Evolutionary conservation across 2,329 filamentous ascomycete species (phyloP), one percentile per base, ranked within the genome.

Genomic region (Diaporthe sp.): DNA sequence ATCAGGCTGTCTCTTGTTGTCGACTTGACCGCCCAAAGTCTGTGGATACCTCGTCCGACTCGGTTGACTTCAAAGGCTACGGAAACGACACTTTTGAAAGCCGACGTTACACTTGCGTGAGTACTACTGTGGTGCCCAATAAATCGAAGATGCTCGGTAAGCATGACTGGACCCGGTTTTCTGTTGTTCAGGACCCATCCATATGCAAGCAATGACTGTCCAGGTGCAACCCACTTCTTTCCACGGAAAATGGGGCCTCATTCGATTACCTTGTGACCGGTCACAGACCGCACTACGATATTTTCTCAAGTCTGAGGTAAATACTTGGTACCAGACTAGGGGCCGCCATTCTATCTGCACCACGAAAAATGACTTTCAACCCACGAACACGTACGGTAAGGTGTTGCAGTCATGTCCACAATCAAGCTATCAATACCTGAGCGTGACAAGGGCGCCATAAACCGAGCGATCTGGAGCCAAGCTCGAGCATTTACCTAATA

Each of bases 131-230:
- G 42, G 42, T 17, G 42, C 8, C 19, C 42, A 50, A 19, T 15
- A 17, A n/a, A 30, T 25, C 22, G 27, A 66, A 51, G 12, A 19
- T 65, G 30, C n/a, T 37, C 12, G 42, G 44, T 30, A 25, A 7
- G 30, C 0, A 17, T 32, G 9, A 17, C 0, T 13, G 61, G 22
- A 35, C 44, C 61, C 61, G 9, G 1, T 25, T 32, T 66, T 25
- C 22, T 35, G 42, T 30, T 47, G 25, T 50, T 42, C 6, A n/a
- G 27, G 61, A 51, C 30, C 44, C 44, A 66, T 66, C 19, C 44
- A 51, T 35, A 66, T 66, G 42, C 61, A 66, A 66, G 61, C 61
- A 25, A 51, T 66, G 61, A 7, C 42, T 66, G 61, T 25, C 44
- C 27, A 35, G 12, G 19, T 50, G 39, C 9, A 37, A 37, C 61